Evolutionary conservation across 1,139 yeast genomes (phyloP).

Genomic region (Eremothecium gossypii): DNA sequence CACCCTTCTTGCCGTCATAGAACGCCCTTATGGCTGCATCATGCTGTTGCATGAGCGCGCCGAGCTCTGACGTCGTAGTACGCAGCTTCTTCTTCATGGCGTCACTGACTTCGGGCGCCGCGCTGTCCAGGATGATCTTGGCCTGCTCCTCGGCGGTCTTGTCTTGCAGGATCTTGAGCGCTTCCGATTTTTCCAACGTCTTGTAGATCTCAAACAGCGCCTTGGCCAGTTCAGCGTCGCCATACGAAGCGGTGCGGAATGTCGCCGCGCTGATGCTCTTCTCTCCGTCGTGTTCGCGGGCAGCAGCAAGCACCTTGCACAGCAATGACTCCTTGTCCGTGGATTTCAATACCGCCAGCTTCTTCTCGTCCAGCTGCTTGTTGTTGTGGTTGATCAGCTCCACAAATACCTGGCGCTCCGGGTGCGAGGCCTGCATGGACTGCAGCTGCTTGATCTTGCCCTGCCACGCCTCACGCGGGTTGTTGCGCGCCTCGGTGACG

Average conservation of each 20-base stretch:
- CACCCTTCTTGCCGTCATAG: constrained; percentile 21
- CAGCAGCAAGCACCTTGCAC: constrained; percentile 20
- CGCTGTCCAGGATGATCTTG: neutral
- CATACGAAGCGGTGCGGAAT: constrained; percentile 19
- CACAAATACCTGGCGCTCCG: constrained; percentile 19
- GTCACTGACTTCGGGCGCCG: neutral
- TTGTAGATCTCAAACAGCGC: constrained; percentile 21
- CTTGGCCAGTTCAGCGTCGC: constrained; percentile 16
- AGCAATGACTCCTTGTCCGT: constrained; percentile 25
- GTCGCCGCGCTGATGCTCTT: constrained; percentile 14
- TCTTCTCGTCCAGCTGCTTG: constrained; percentile 18
- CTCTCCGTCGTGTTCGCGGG: constrained; percentile 10
- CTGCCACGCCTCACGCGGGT: constrained; percentile 53
- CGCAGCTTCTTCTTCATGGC: constrained; percentile 6
- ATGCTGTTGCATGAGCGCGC: constrained; percentile 3
- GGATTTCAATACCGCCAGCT: constrained; percentile 20
- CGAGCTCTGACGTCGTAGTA: constrained; percentile 4
- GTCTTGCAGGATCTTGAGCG: constrained; percentile 12
- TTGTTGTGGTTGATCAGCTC: constrained; percentile 21
- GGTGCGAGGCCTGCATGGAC: constrained; percentile 19
- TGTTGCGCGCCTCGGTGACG: constrained; percentile 43
- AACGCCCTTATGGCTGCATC: constrained; percentile 23
- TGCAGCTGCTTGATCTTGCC: constrained; percentile 29
- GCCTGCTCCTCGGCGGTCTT: constrained; percentile 17
- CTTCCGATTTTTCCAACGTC: constrained; percentile 17